Evolutionary conservation across 352 stramenopile genomes (phyloP), one percentile per base, ranked within the genome.

Genomic region (Phytophthora fragariaefolia): DNA sequence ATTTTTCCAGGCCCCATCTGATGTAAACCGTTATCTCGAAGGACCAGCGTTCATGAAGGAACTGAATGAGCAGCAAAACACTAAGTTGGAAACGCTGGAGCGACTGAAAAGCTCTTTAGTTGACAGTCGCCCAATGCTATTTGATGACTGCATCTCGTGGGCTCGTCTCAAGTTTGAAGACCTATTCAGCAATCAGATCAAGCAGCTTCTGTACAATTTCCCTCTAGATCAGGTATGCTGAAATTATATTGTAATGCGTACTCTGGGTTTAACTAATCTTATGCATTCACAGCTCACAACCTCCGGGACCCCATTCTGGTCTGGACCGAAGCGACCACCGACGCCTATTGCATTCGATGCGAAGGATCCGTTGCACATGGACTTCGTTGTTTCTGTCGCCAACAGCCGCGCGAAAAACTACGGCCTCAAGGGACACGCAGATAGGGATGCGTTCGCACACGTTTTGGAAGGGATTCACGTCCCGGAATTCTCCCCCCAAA

Each of bases 191-290:
- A 99, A 99, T 77, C 93, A 98, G 66, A 98, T 99, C 65, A 97
- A 96, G 63, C 92, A 98, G 68, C 85, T 99, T 47, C 75, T 99
- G 22, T 88, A 99, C 84, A 99, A 99, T 78, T 99, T 99, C 68
- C 98, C 98, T 7, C 60, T 96, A 34, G 95, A 99, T 73, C 93
- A 99, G 77, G 79, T 90, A 64, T 20, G 28, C 0, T 47, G 17
- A 3, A 24, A 6, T 42, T 17, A 17, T 6, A 24, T 47, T 24
- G n/a, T n/a, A n/a, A n/a, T n/a, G 18, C 12, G n/a, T 7, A 17
- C 7, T 47, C 22, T 47, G 2, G 13, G 40, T 47, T 47, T 6
- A 3, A 47, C 40, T 47, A 47, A 47, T 13, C 8, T 24, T 24
- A 24, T 78, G 9, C 23, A 28, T 45, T 55, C 6, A 8, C 71